These are phyloP conservation scores for Adiantum capillusveneris DNA, from an alignment of 75 land plant genomes.

Conservation along the genomic window DNA sequence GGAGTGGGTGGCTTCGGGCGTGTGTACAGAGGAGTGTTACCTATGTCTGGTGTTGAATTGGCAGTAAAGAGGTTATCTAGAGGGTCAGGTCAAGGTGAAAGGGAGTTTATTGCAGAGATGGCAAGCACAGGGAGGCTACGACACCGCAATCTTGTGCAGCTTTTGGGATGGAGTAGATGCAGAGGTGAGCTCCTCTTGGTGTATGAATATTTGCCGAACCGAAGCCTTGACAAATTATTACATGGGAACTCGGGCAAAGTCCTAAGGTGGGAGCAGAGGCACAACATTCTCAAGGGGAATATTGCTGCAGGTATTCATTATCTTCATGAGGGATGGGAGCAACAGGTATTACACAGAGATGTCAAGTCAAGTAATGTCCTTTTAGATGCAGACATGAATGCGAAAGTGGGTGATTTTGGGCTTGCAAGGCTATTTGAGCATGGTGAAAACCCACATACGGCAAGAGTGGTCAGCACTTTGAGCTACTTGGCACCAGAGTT, in stretches of 20 bases:
- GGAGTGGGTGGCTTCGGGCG: conserved; percentile 16
- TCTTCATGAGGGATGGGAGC: conserved; percentile 23
- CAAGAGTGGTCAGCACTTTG: conserved; percentile 82
- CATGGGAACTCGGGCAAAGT: background rate
- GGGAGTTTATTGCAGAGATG: conserved; percentile 55
- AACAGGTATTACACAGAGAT: conserved; percentile 37
- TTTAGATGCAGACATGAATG: conserved; percentile 66
- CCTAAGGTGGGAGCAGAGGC: conserved; percentile 9
- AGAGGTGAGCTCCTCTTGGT: conserved; percentile 28
- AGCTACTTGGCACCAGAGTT: conserved; percentile 94
- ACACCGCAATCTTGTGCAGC: conserved; percentile 55
- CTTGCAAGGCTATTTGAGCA: conserved; percentile 74
- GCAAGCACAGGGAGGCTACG: conserved; percentile 46
- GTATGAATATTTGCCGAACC: conserved; percentile 48
- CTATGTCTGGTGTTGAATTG: conserved; percentile 26
- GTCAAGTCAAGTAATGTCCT: conserved; percentile 79
- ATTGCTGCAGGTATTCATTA: conserved; percentile 16
- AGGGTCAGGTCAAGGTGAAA: conserved; percentile 41
- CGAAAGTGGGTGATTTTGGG: conserved; percentile 81
- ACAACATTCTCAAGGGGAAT: conserved; percentile 16
- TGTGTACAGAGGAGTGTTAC: conserved; percentile 11
- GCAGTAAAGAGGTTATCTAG: conserved; percentile 69
- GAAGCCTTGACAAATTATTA: conserved; percentile 41
- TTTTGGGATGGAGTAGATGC: conserved; percentile 52
- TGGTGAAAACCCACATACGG: conserved; percentile 62